These are phyloP conservation scores for Mucor piriformis DNA, from an alignment of 371 early-diverging fungal species.

Conservation along the genomic window DNA sequence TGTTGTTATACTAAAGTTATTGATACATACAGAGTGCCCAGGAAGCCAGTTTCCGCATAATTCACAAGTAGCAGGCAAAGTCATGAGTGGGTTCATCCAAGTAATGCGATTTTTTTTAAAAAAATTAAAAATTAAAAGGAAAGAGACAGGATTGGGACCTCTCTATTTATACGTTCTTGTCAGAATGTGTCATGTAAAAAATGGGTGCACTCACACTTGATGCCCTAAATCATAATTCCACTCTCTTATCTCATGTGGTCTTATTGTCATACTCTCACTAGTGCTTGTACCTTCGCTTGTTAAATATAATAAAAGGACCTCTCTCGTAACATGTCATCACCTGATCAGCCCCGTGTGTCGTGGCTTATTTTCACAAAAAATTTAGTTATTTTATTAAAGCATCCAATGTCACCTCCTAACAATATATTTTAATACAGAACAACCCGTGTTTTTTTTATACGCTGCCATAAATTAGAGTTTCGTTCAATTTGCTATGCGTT, in stretches of 20 bases:
- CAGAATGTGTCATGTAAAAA: slow-evolving; percentile 3
- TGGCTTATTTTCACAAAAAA: not conserved
- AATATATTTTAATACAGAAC: not conserved
- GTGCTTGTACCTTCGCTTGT: not conserved
- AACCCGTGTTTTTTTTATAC: not conserved
- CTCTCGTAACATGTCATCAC: not conserved
- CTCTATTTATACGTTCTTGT: slow-evolving; percentile 1
- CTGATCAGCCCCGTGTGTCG: slow-evolving; percentile 1
- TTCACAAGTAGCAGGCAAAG: slow-evolving; percentile 40
- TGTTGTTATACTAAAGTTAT: not conserved
- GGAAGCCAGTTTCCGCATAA: slow-evolving; percentile 41
- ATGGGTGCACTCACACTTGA: not conserved
- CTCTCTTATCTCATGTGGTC: slow-evolving; percentile 1
- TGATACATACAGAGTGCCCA: slow-evolving; percentile 26
- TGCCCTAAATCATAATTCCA: not conserved
- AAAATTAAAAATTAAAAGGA: not conserved
- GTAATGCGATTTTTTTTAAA: not conserved
- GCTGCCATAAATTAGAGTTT: not conserved
- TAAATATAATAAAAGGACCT: not conserved
- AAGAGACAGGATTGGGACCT: slow-evolving; percentile 1
- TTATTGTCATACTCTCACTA: not conserved
- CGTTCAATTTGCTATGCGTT: not conserved
- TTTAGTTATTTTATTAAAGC: not conserved
- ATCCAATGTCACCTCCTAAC: not conserved
- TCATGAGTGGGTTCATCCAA: slow-evolving; percentile 6